phyloP scores from a whole-genome alignment of 805 yeast species.

The Metschnikowia aberdeeniae region DNA sequence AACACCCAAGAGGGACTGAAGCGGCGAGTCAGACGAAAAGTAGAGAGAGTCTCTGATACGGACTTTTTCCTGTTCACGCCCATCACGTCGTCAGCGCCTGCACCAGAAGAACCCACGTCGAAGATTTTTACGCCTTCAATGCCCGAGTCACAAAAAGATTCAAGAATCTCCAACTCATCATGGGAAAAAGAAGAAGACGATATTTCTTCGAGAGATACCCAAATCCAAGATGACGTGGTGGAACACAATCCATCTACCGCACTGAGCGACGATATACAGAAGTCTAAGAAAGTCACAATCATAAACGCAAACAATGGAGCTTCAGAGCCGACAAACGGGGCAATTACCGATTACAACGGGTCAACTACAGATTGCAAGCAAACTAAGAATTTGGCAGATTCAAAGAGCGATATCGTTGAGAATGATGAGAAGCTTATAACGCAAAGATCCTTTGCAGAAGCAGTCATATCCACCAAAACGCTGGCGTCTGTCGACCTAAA shows the following conservation, averaged over 20 bases:
- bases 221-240: no score
- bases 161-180: no score
- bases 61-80: conserved; percentile 32
- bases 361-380: no score
- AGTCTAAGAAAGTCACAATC: no score
- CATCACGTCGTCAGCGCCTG: conserved; percentile 1
- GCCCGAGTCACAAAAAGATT: background rate
- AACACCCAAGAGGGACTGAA: conserved; percentile 5
- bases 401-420: background rate
- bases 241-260: no score
- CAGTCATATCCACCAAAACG: conserved; percentile 2
- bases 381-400: no score
- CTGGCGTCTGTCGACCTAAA: background rate
- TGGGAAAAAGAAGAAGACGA: no score
- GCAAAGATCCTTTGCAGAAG: conserved; percentile 2
- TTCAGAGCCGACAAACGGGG: no score
- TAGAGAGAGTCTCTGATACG: conserved; percentile 29
- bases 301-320: no score
- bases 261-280: no score
- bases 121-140: background rate
- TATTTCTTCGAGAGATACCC: no score
- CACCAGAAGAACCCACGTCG: background rate
- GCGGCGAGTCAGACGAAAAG: conserved; percentile 28
- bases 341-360: no score
- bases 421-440: background rate